Evolutionary conservation across 768 basidiomycete genomes (phyloP), one percentile per base, ranked within the genome.

Genomic region (Russula emetica): DNA sequence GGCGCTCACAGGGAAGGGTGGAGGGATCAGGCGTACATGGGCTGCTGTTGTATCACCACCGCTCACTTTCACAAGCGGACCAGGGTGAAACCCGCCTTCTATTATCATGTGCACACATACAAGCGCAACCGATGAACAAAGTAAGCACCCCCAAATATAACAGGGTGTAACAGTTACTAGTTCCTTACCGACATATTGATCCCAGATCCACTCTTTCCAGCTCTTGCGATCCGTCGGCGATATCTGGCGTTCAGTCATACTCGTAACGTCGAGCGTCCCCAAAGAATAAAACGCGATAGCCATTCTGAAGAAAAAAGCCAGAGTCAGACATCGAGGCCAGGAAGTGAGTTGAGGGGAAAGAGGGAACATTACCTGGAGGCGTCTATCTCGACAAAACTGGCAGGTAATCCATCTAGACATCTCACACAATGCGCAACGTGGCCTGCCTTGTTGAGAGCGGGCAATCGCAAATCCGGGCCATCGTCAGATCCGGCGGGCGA

Each of bases 171-270:
- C 6, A 40, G 38, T 10, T 36, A 11, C 11, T 8, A 40, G 38
- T 32, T 5, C 56, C 79, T 67, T 44, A 88, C 91, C 75, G 49
- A 80, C 83, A 68, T 97, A 91, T 72, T 94, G 87, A 24, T 79
- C 82, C 92, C 95, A 99, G 54, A 98, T 82, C 95, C 95, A 98
- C 60, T 84, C 78, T 53, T 76, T 77, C 88, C 90, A 96, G 0
- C 72, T 72, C 47, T 82, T 74, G n/a, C 82, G 82, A 67, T 94
- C 85, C 18, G 71, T 69, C 8, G 78, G 71, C 10, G 72, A 79
- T 1, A 79, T 80, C 67, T 82, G 82, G 5, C 67, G 67, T 6
- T 79, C 71, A 1, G 88, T 66, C 0, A 76, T 71, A 2, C 80
- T 85, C 11, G 94, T 79, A 34, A 98, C 75, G 70, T 98, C 95